Evolutionary conservation across 2,329 filamentous ascomycete genomes (phyloP).

Genomic region (Sclerotinia trifoliorum): DNA sequence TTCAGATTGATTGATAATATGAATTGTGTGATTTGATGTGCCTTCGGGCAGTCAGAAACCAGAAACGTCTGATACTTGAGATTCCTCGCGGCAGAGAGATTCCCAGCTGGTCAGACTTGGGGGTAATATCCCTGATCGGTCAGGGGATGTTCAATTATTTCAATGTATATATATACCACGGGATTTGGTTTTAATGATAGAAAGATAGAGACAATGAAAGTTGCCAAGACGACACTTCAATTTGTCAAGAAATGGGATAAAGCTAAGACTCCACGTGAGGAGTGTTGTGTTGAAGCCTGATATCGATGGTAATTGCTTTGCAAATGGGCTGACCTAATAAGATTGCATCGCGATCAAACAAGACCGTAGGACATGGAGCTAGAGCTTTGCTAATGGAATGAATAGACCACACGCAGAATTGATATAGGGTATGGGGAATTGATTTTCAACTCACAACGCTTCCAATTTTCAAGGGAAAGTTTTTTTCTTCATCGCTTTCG

Average conservation of each 20-base stretch:
- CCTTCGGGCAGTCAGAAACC: fast-evolving
- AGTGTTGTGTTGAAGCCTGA: too few relatives aligned
- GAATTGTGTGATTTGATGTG: background rate
- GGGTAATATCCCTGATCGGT: background rate
- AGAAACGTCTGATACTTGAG: background rate
- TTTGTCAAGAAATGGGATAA: too few relatives aligned
- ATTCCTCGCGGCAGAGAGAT: background rate
- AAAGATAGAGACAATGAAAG: background rate
- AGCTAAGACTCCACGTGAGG: too few relatives aligned
- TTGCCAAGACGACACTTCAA: background rate
- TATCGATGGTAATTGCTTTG: too few relatives aligned
- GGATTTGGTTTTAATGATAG: background rate
- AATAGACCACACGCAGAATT: too few relatives aligned
- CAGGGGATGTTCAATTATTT: background rate
- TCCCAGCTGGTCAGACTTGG: background rate
- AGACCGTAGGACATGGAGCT: too few relatives aligned
- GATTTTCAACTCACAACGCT: too few relatives aligned
- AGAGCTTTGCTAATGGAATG: too few relatives aligned
- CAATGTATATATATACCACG: background rate
- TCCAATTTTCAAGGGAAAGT: background rate
- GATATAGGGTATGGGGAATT: too few relatives aligned
- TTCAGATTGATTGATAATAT: too few relatives aligned
- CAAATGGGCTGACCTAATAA: too few relatives aligned
- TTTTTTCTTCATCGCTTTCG: background rate
- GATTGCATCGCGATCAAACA: too few relatives aligned